phyloP scores from a whole-genome alignment of 2,329 filamentous ascomycete species.

The Calonectria montana region DNA sequence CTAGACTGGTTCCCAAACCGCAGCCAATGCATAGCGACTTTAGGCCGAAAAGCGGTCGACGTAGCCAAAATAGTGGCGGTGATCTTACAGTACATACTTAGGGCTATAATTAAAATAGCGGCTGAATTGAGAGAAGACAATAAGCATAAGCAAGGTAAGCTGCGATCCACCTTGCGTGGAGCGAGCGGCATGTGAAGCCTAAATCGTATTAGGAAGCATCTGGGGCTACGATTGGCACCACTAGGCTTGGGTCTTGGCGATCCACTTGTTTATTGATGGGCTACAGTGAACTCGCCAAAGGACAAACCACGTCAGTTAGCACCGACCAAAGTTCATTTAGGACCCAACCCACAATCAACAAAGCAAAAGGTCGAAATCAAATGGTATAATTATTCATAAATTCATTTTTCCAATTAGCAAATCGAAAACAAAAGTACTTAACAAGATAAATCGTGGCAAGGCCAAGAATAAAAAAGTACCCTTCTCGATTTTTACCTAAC shows the following conservation, averaged over 20 bases:
- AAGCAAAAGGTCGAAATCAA: not conserved
- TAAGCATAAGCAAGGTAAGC: not conserved
- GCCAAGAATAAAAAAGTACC: no score
- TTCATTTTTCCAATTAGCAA: no score
- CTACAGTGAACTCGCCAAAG: no score
- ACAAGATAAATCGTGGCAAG: no score
- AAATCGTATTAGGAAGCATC: not conserved
- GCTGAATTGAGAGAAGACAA: not conserved
- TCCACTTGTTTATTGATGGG: not conserved
- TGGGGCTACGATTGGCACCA: not conserved
- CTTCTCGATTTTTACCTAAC: no score
- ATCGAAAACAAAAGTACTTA: no score
- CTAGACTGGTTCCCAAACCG: not conserved
- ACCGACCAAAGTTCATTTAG: not conserved
- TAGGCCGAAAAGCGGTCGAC: not conserved
- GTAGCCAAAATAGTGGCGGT: not conserved
- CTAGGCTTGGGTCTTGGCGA: not conserved
- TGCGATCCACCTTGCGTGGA: not conserved
- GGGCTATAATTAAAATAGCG: not conserved
- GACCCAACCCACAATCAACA: not conserved
- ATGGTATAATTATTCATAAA: not conserved
- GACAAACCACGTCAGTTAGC: not conserved
- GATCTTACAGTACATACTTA: not conserved
- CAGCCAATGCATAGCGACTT: not conserved
- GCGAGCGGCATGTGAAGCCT: not conserved